Evolutionary conservation across 202 grass and related monocot species (phyloP).

Genomic region (Setaria viridis): DNA sequence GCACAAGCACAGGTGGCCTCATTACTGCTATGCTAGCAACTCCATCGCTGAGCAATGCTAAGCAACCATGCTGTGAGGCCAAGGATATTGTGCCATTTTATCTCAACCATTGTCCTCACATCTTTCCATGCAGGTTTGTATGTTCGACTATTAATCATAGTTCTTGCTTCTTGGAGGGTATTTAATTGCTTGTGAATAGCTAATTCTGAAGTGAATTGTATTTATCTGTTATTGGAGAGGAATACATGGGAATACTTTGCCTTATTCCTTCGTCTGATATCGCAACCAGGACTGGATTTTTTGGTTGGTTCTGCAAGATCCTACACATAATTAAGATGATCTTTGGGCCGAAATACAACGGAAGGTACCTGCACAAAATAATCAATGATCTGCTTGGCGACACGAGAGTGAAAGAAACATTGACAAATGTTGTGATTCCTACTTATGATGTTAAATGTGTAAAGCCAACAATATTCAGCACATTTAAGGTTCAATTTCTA

Average conservation of each 20-base stretch:
- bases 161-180: not conserved
- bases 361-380: constrained; percentile 50
- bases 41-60: constrained; percentile 27
- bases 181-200: not conserved
- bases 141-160: not conserved
- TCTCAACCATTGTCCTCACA: constrained; percentile 47
- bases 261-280: not conserved
- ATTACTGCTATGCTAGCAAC: constrained; percentile 58
- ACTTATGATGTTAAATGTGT: constrained; percentile 60
- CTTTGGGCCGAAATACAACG: constrained; percentile 61
- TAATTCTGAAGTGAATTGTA: not conserved
- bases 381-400: constrained; percentile 39
- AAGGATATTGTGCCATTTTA: constrained; percentile 55
- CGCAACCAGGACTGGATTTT: constrained; percentile 40
- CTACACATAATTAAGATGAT: constrained; percentile 1
- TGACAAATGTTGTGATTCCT: constrained; percentile 62
- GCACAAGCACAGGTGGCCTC: constrained; percentile 57
- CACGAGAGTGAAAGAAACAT: constrained; percentile 37
- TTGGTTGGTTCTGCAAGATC: constrained; percentile 40
- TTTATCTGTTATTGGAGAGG: not conserved
- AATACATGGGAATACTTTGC: not conserved
- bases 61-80: constrained; percentile 47
- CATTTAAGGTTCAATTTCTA: constrained; percentile 49
- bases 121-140: constrained; percentile 52
- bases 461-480: constrained; percentile 60